Evolutionary conservation across 2,329 filamentous ascomycete species (phyloP), one percentile per base, ranked within the genome.

Genomic region (Tolypocladium amazonense): DNA sequence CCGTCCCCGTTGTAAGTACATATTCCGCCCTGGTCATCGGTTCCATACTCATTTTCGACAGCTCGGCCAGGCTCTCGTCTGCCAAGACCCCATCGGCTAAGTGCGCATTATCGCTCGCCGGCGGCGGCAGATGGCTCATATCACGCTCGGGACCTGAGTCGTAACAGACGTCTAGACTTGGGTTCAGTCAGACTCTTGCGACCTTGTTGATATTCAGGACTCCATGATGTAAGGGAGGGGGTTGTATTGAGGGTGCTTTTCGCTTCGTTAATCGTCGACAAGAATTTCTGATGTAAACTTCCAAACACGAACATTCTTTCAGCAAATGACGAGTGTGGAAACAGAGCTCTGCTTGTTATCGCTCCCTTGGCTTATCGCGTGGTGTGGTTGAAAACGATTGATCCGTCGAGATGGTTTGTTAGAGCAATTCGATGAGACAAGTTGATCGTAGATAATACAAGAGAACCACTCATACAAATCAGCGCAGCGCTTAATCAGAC

Each of bases 1-100:
- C 47, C 18, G 0, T 64, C 4, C 62, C 62, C 2, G 12, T 63
- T 38, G 63, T 64, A 50, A 59, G 63, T 60, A n/a, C 50, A 5
- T 5, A 20, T 20, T 12, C 18, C 20, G 4, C 30, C 30, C 14
- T 15, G 2, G 20, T n/a, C 2, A 4, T 4, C 18, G 4, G 18
- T 4, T 1, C 11, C 20, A 2, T n/a, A 23, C 30, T 35, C 15
- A 53, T 11, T 30, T 25, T n/a, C 27, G 20, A 35, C 50, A 53
- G 50, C 30, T 53, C 9, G 50, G 50, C 50, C 50, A 53, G 50
- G 50, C 50, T 11, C 30, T 53, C 30, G 30, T 53, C 30, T 53
- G 50, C 50, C 1, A 23, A 9, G 20, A 35, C 8, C 20, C 50
- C 30, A 53, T 53, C 20, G 30, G 50, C 20, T 18, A 41, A 35